Percentiles rank a stretch among this genome's conserved stretches.
These are phyloP conservation scores for Beauveria medogensis DNA, from an alignment of 2,329 filamentous ascomycete genomes.

Conservation along the genomic window DNA sequence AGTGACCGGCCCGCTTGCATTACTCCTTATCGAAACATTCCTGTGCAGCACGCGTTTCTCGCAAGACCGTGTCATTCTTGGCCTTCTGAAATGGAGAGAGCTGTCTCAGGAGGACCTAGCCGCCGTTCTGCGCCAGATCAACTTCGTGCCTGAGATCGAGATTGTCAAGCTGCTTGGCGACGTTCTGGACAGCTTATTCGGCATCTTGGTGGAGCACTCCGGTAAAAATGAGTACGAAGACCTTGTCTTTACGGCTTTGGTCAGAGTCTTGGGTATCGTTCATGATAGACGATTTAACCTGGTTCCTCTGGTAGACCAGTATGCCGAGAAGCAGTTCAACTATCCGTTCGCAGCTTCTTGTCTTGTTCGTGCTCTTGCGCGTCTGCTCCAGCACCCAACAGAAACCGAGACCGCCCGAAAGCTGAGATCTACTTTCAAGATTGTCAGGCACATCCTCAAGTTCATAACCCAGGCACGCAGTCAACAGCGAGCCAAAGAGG, in stretches of 20 bases:
- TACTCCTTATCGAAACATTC: constrained; percentile 72
- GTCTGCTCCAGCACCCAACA: constrained; percentile 72
- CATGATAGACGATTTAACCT: constrained; percentile 92
- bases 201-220: constrained; percentile 83
- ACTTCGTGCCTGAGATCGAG: constrained; percentile 95
- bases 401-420: constrained; percentile 78
- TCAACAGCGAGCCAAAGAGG: constrained; percentile 83
- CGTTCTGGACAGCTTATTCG: constrained; percentile 85
- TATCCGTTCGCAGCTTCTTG: constrained; percentile 89
- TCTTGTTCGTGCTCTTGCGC: constrained; percentile 76
- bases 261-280: constrained; percentile 85
- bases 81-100: constrained; percentile 80
- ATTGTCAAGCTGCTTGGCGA: constrained; percentile 89
- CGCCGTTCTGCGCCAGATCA: constrained; percentile 68
- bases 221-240: constrained; percentile 90
- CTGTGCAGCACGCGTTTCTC: constrained; percentile 93
- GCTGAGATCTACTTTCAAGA: constrained; percentile 86
- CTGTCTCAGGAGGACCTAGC: constrained; percentile 63
- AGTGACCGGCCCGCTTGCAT: constrained; percentile 70
- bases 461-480: constrained; percentile 87
- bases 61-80: constrained; percentile 79
- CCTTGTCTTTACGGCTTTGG: constrained; percentile 80
- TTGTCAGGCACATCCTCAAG: constrained; percentile 84
- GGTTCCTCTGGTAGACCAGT: constrained; percentile 81
- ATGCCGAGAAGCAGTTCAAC: constrained; percentile 81